These are phyloP conservation scores for Lentinula raphanica DNA, from an alignment of 768 basidiomycete genomes.

Conservation along the genomic window DNA sequence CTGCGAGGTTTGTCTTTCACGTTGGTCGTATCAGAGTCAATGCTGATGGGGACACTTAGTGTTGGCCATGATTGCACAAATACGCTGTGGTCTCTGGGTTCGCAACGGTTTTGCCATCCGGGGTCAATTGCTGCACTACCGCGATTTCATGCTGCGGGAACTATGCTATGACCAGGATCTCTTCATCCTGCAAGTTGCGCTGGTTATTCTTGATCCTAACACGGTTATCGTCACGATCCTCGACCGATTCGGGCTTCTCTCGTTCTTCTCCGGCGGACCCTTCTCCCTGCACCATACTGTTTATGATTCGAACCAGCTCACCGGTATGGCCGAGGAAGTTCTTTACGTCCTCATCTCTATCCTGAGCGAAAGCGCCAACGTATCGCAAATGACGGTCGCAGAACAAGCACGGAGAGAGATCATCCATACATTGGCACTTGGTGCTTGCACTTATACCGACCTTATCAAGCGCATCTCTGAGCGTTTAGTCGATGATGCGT, in stretches of 20 bases:
- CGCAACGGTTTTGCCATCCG: slow-evolving; percentile 95
- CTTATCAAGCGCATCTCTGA: slow-evolving; percentile 89
- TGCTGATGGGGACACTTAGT: slow-evolving; percentile 36
- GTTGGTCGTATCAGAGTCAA: background rate
- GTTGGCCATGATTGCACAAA: slow-evolving; percentile 88
- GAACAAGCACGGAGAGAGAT: slow-evolving; percentile 76
- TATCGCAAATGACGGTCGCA: slow-evolving; percentile 60
- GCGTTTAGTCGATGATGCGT: slow-evolving; percentile 75
- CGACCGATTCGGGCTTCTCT: slow-evolving; percentile 79
- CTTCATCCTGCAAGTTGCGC: slow-evolving; percentile 81
- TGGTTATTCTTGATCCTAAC: slow-evolving; percentile 75
- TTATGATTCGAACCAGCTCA: slow-evolving; percentile 68
- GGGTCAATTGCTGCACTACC: slow-evolving; percentile 91
- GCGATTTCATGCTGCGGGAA: slow-evolving; percentile 93
- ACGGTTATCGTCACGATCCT: slow-evolving; percentile 80
- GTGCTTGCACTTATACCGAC: slow-evolving; percentile 85
- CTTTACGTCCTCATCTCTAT: slow-evolving; percentile 84
- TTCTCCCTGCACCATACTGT: slow-evolving; percentile 40
- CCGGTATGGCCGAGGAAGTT: slow-evolving; percentile 88
- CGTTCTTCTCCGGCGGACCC: slow-evolving; percentile 65
- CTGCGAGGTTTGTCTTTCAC: slow-evolving; percentile 60
- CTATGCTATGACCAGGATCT: slow-evolving; percentile 95
- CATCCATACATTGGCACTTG: slow-evolving; percentile 84
- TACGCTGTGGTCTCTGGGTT: slow-evolving; percentile 93
- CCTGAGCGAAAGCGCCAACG: slow-evolving; percentile 74